These are phyloP conservation scores for Davidsoniella eucalypti DNA, from an alignment of 2,329 filamentous ascomycete species.

Conservation along the genomic window DNA sequence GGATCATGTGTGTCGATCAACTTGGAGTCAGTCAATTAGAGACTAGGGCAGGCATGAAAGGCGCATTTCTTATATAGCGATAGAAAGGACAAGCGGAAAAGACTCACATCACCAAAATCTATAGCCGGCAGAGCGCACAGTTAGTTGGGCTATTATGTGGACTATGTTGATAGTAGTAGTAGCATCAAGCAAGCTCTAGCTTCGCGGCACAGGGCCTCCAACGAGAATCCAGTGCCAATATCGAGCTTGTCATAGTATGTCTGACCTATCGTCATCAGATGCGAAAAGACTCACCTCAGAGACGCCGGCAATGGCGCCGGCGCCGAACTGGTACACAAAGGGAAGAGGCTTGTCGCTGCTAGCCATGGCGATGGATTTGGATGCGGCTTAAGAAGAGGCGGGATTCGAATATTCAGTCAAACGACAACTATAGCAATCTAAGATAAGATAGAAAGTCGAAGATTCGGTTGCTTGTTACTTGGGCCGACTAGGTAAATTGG, in stretches of 20 bases:
- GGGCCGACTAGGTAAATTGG: no score
- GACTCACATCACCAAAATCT: slow-evolving; percentile 77
- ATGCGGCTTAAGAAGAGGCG: neutral
- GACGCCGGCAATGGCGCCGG: slow-evolving; percentile 90
- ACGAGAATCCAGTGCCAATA: no score
- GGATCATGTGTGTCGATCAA: neutral
- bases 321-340: slow-evolving; percentile 89
- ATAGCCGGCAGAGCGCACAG: slow-evolving; percentile 14
- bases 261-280: no score
- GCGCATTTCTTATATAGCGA: no score
- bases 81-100: slow-evolving; percentile 1
- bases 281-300: slow-evolving; percentile 57
- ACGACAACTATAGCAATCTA: no score
- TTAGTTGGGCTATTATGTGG: slow-evolving; percentile 1
- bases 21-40: no score
- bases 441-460: no score
- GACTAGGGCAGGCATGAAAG: no score
- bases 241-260: no score
- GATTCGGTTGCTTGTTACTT: no score
- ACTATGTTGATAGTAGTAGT: neutral
- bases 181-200: neutral
- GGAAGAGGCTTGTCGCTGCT: slow-evolving; percentile 56
- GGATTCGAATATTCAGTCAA: no score
- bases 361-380: slow-evolving; percentile 36
- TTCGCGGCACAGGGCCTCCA: no score